These are phyloP conservation scores for Boletus vermiculosoides DNA, from an alignment of 768 basidiomycete genomes.

Conservation along the genomic window DNA sequence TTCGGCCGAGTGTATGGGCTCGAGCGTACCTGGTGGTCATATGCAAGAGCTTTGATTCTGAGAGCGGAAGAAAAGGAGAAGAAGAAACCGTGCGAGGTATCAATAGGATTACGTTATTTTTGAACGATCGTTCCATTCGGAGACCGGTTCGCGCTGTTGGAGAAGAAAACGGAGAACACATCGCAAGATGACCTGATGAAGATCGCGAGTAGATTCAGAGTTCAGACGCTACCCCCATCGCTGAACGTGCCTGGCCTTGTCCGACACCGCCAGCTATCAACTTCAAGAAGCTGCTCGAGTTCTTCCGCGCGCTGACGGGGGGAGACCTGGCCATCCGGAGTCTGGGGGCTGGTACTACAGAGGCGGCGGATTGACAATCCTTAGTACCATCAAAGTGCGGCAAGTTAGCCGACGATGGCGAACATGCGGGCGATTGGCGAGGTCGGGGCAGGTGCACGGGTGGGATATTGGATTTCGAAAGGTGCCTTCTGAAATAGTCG, in stretches of 20 bases:
- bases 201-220: slow-evolving; percentile 32
- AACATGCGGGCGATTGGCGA: slow-evolving; percentile 26
- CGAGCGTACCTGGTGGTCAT: no score
- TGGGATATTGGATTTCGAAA: slow-evolving; percentile 25
- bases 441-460: slow-evolving; percentile 25
- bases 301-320: slow-evolving; percentile 26
- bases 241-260: neutral
- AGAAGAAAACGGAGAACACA: slow-evolving; percentile 16
- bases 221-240: no score
- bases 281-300: slow-evolving; percentile 36
- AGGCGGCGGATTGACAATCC: slow-evolving; percentile 21
- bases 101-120: no score
- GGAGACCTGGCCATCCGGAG: slow-evolving; percentile 15
- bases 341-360: neutral
- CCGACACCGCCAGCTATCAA: slow-evolving; percentile 34
- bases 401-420: slow-evolving; percentile 24
- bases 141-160: slow-evolving; percentile 35
- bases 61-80: no score
- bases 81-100: no score
- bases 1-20: no score
- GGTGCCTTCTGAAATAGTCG: slow-evolving; percentile 12
- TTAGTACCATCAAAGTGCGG: slow-evolving; percentile 16
- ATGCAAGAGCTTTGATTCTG: no score
- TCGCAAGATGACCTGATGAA: slow-evolving; percentile 28
- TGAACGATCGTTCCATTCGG: slow-evolving; percentile 34